Conservation (phyloP, 768 basidiomycete genomes). For the Chiua virens region DNA sequence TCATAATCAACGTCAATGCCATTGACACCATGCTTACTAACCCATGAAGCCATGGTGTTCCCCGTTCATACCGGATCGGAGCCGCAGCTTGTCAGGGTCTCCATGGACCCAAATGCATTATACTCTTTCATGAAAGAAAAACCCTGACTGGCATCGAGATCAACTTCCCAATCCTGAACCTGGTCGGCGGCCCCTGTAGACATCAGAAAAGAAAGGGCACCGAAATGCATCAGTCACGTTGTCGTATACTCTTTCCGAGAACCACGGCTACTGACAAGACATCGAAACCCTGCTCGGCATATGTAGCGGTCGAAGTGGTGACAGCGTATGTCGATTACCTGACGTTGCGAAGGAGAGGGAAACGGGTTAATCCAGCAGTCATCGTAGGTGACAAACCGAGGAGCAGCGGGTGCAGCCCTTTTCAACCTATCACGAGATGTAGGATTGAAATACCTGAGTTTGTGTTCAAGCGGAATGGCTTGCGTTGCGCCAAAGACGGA, state of each 20-base stretch:
- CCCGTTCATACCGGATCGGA: conserved; percentile 40
- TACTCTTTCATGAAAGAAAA: conserved; percentile 46
- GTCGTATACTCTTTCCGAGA: not conserved
- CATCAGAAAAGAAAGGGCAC: conserved; percentile 44
- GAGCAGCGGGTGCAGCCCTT: conserved; percentile 38
- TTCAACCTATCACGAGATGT: conserved; percentile 22
- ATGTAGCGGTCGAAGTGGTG: not conserved
- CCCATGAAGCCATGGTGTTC: conserved; percentile 45
- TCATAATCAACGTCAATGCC: no score
- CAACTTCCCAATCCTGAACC: conserved; percentile 46
- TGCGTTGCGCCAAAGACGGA: conserved; percentile 11
- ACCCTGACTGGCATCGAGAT: conserved; percentile 39
- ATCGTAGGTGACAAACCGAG: conserved; percentile 47
- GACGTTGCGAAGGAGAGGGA: conserved; percentile 45
- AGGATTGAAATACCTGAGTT: conserved; percentile 18
- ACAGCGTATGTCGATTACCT: conserved; percentile 26
- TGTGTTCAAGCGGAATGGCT: conserved; percentile 22
- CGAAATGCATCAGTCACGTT: conserved; percentile 7
- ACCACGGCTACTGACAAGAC: conserved; percentile 28
- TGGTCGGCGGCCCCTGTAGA: conserved; percentile 43
- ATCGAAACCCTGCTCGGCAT: conserved; percentile 31
- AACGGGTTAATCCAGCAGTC: conserved; percentile 43
- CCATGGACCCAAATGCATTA: conserved; percentile 46
- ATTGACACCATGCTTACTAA: conserved; percentile 45
- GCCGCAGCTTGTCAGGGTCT: conserved; percentile 42